Base-by-base conservation (phyloP, 2,329 filamentous ascomycete genomes). In the Pseudocercospora fuligena region DNA sequence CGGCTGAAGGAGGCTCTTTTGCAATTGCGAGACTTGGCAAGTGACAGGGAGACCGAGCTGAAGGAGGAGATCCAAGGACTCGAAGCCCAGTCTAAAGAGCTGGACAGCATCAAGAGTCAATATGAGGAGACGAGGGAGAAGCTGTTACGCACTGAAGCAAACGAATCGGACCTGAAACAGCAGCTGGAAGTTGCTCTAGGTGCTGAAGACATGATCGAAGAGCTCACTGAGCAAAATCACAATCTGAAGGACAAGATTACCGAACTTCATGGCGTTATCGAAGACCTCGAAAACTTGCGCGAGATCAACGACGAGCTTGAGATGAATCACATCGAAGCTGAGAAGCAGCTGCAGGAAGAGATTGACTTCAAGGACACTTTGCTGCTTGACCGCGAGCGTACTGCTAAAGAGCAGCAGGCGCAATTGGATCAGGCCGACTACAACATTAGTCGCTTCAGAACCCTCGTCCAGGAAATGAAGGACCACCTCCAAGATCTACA, bases 241-340 rank as follows among this genome's bases (percentile, higher is more conserved):
- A 87, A 86, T 69, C 89, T 97, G 76, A 89, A 90, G 40, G 92
- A 97, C 78, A 88, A 93, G 76, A 89, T 97, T 51, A 90, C 93
- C 68, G 90, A 97, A 76, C 86, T 97, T 60, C 90, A 90, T 74
- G 88, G 88, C 19, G 89, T 90, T 7, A 91, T 98, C 67, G 90
- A 94, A 69, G 94, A 98, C 70, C 85, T 98, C 11, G 93, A 97
- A 78, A 92, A 88, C 67, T 82, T 98, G 61, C 94, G 93, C 77
- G 94, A 99, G 76, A 89, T 98, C 73, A 96, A 93, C 73, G 94
- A 98, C 74, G 95, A 99, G 79, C 88, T 99, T 3, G 94, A 97
- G 77, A 87, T 92, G 73, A 97, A 97, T 76, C 94, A 97, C 75
- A 88, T 95, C 3, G 93, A 97, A 76, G 92, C 93, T 40, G 92